Base-by-base conservation (phyloP, 1,284 basidiomycete genomes). In the Thecaphora thlaspeos region DNA sequence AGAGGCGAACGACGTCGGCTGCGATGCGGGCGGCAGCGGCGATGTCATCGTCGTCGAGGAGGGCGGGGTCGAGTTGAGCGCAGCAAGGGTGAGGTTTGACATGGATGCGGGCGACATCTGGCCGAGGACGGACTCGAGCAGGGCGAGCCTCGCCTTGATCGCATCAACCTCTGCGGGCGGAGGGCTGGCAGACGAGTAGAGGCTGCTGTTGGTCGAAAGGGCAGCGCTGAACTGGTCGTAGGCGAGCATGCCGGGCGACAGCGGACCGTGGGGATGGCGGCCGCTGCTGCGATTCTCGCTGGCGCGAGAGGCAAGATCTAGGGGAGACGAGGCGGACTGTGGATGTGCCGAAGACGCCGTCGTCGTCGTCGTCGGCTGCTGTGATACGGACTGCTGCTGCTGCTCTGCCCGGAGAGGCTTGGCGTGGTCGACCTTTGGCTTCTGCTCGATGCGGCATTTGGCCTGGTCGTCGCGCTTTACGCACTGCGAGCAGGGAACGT, bases 401-500 rank as follows among this genome's bases (percentile, higher is more conserved):
- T 19, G 5, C 38, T 40, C 21, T 5, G n/a, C 14, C 11, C 15
- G 7, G 9, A 18, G 3, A 3, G 39, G n/a, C 10, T 40, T 40
- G 9, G 7, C 4, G 21, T 40, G 38, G 9, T 21, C 24, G 48
- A 59, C 46, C 28, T 61, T 63, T 17, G 61, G 65, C 48, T 64
- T 64, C 21, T 67, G 67, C 36, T 71, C 72, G 45, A 74, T 61
- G 26, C 60, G 60, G 39, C 72, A 74, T 22, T 52, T 55, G 15
- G 63, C 53, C 36, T 59, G 66, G 47, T 74, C 72, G 40, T 70
- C 75, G 17, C 75, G 56, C 46, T 76, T 75, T 59, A 70, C 53
- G 51, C 75, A 77, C 37, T 74, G 74, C 11, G 68, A 62, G 47
- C 75, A 77, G 1, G 75, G 75, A 8, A 70, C 63, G 14, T 64